A percentile compares a stretch with the other conserved stretches of the same genome.
These are phyloP conservation scores for Breviolum minutum DNA, from an alignment of 73 alveolate species.

Conservation along the genomic window DNA sequence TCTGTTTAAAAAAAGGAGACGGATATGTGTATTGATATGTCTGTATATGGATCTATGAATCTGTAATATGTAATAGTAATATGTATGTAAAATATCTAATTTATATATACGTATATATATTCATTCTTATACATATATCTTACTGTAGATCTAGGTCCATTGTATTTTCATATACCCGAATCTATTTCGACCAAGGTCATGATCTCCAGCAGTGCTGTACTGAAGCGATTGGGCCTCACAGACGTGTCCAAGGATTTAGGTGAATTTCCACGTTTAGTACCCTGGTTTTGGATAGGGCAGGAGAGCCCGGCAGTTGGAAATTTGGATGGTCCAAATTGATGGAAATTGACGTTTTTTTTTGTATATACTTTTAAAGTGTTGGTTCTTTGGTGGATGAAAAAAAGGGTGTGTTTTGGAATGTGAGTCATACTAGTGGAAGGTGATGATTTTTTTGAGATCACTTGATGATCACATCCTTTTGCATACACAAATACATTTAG, in stretches of 20 bases:
- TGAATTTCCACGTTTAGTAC: conserved; percentile 17
- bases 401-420: too few relatives aligned
- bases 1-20: neutral
- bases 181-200: neutral
- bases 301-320: conserved; percentile 8
- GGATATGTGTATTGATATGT: neutral
- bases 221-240: conserved; percentile 31
- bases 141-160: neutral
- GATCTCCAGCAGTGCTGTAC: neutral
- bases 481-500: too few relatives aligned
- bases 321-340: neutral
- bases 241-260: neutral
- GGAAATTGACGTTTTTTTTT: too few relatives aligned
- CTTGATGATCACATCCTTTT: too few relatives aligned
- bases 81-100: neutral
- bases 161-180: too few relatives aligned
- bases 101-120: neutral
- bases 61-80: too few relatives aligned
- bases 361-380: too few relatives aligned
- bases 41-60: neutral
- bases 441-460: too few relatives aligned
- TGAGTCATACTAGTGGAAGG: too few relatives aligned
- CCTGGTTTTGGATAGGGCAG: neutral
- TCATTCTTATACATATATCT: too few relatives aligned
- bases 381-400: too few relatives aligned